Conservation (phyloP, 2,329 filamentous ascomycete species). For the Clonostachys rosea region DNA sequence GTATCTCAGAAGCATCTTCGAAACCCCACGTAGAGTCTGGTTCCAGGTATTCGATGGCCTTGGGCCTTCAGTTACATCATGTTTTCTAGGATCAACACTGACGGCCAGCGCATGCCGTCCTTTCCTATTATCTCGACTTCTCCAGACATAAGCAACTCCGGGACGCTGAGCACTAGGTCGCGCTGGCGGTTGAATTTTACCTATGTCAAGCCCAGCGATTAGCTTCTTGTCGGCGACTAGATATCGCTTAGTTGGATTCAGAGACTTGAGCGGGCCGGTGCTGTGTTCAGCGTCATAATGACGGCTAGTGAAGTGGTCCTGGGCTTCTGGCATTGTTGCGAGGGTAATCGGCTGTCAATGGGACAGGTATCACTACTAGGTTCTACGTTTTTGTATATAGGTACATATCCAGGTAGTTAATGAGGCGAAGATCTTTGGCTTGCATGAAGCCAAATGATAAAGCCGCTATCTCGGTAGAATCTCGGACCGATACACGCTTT, state of each 20-base stretch:
- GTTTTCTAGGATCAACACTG: not conserved
- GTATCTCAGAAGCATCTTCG: constrained; percentile 8
- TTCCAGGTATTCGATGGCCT: not conserved
- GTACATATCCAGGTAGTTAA: no score
- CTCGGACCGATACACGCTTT: no score
- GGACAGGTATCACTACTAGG: no score
- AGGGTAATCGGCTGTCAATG: no score
- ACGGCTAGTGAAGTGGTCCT: not conserved
- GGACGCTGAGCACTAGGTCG: not conserved
- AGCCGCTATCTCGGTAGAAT: no score
- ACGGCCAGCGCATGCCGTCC: not conserved
- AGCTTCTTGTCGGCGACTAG: not conserved
- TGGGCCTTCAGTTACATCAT: not conserved
- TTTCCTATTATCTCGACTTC: not conserved
- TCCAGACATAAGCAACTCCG: not conserved
- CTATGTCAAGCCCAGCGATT: not conserved
- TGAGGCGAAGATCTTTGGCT: no score
- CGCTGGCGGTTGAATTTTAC: not conserved
- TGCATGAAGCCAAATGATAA: no score
- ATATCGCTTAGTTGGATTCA: not conserved
- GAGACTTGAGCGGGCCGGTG: not conserved
- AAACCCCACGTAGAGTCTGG: not conserved
- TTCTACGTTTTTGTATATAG: no score
- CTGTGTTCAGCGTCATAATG: not conserved
- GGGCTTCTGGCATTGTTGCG: not conserved